Evolutionary conservation across 257 asterid genomes (phyloP).

Genomic region (Nicotiana otophora): DNA sequence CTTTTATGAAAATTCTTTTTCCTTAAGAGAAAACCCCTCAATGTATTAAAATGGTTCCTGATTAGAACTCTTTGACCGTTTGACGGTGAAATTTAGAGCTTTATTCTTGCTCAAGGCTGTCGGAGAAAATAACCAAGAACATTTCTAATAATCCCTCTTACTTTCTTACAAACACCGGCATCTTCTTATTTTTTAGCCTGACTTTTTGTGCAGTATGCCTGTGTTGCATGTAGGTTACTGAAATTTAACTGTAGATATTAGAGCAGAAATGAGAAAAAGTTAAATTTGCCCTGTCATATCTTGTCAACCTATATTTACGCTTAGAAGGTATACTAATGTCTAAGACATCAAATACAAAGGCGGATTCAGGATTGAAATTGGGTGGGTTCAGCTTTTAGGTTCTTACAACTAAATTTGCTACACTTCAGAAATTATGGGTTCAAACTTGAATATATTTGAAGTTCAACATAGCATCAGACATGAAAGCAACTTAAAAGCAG

Average conservation of each 20-base stretch:
- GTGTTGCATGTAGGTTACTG: not conserved
- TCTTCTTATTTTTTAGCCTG: not conserved
- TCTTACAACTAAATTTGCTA: too few species aligned
- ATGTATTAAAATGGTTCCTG: not conserved
- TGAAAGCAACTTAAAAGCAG: not conserved
- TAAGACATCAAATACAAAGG: not conserved
- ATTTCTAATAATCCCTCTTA: not conserved
- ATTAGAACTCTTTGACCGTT: constrained; percentile 3
- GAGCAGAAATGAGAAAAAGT: not conserved
- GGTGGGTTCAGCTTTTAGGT: too few species aligned
- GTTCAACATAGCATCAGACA: not conserved
- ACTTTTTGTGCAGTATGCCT: not conserved
- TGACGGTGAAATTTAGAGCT: not conserved
- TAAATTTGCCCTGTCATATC: not conserved
- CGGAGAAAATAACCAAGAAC: not conserved
- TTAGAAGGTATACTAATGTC: not conserved
- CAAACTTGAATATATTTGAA: not conserved
- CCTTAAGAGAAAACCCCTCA: not conserved
- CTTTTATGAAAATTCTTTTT: not conserved
- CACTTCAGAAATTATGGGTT: too few species aligned
- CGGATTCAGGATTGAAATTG: too few species aligned
- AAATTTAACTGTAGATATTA: not conserved
- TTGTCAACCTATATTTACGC: not conserved
- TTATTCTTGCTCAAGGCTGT: not conserved
- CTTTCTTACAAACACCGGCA: not conserved